A percentile compares a stretch with the other conserved stretches of the same genome.
Evolutionary conservation across 148 eudicot genomes (phyloP).

Genomic region (Hydrangea macrophylla): DNA sequence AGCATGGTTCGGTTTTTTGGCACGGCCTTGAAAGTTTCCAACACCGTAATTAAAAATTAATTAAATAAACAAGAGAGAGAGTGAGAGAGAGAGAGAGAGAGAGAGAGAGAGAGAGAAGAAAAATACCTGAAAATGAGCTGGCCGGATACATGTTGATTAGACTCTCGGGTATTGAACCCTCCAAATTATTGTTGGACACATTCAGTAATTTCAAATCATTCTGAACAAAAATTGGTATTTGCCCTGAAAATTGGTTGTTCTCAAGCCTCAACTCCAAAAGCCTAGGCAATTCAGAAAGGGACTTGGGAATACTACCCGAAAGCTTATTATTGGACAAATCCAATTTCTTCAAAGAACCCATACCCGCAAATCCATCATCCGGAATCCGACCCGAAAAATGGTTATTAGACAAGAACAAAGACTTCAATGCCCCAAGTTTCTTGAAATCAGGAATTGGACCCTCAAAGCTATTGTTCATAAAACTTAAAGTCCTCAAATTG

Average conservation of each 20-base stretch:
- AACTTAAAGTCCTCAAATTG: slow-evolving; percentile 49
- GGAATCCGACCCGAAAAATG: slow-evolving; percentile 59
- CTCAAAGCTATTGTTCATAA: slow-evolving; percentile 56
- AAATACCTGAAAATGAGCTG: slow-evolving; percentile 37
- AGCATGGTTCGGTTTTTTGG: too few relatives aligned
- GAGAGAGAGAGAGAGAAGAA: neutral
- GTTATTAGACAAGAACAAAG: slow-evolving; percentile 55
- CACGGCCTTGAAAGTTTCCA: too few relatives aligned
- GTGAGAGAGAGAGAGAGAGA: too few relatives aligned
- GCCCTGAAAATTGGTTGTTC: slow-evolving; percentile 61
- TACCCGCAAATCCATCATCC: slow-evolving; percentile 62
- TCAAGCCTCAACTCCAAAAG: slow-evolving; percentile 60
- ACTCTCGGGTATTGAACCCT: slow-evolving; percentile 62
- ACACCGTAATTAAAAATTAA: too few relatives aligned
- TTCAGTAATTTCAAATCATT: slow-evolving; percentile 30
- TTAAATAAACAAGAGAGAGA: too few relatives aligned
- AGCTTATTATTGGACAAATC: slow-evolving; percentile 56
- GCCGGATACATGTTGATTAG: slow-evolving; percentile 32
- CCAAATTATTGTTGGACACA: slow-evolving; percentile 61
- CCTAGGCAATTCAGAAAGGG: slow-evolving; percentile 43
- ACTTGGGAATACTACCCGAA: slow-evolving; percentile 57
- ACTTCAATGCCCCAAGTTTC: slow-evolving; percentile 40
- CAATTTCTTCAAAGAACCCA: slow-evolving; percentile 63
- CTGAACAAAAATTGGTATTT: slow-evolving; percentile 43
- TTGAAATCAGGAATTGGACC: slow-evolving; percentile 55